These are phyloP conservation scores for Hemisphaericaspora xylanilytica DNA, from an alignment of 1,139 yeast species.

Conservation along the genomic window DNA sequence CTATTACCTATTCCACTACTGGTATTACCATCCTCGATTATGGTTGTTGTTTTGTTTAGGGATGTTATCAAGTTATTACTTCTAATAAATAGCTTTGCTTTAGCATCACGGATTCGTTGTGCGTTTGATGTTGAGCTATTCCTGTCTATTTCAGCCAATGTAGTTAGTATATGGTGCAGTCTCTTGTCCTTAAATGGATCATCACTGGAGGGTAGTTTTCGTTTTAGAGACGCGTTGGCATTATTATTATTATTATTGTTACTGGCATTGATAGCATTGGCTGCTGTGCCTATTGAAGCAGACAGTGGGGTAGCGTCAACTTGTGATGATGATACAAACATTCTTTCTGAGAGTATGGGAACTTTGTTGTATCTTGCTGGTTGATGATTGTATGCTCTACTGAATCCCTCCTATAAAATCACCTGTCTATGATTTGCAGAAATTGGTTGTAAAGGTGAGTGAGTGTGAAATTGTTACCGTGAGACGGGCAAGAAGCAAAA, in stretches of 20 bases:
- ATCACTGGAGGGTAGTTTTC: constrained; percentile 3
- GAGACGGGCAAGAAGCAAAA: too few species aligned
- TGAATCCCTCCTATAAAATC: too few species aligned
- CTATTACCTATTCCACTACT: neutral
- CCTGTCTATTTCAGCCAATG: constrained; percentile 1
- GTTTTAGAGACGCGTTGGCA: constrained; percentile 1
- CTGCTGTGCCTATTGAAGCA: neutral
- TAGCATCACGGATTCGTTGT: constrained; percentile 1
- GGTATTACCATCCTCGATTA: constrained; percentile 1
- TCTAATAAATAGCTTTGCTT: constrained; percentile 2
- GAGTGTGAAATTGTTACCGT: too few species aligned
- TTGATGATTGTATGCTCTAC: too few species aligned
- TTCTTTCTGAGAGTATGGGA: too few species aligned
- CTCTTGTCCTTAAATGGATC: constrained; percentile 6
- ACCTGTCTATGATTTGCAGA: too few species aligned
- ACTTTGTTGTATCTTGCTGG: too few species aligned
- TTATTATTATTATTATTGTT: neutral
- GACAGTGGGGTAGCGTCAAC: neutral
- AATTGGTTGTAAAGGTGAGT: too few species aligned
- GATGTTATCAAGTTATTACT: constrained; percentile 2
- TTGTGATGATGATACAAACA: constrained; percentile 1
- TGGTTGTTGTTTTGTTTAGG: constrained; percentile 2
- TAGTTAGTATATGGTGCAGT: neutral
- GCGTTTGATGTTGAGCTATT: neutral
- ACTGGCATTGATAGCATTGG: neutral